These are phyloP conservation scores for Xylariaceae sp. DNA, from an alignment of 2,329 filamentous ascomycete genomes.

Conservation along the genomic window DNA sequence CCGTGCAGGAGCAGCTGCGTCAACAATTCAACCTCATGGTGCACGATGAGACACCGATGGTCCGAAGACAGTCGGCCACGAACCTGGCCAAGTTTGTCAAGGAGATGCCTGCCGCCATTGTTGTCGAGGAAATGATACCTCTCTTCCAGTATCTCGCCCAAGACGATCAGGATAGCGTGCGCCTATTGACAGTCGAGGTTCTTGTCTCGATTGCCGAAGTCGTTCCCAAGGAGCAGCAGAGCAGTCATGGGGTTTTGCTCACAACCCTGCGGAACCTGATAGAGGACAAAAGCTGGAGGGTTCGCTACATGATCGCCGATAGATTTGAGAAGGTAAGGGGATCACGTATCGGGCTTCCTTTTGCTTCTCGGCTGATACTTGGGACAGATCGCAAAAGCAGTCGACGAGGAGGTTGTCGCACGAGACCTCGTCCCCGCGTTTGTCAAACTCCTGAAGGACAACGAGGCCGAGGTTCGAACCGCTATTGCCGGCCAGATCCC, in stretches of 20 bases:
- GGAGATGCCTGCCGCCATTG: slow-evolving; percentile 84
- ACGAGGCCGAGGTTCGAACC: slow-evolving; percentile 93
- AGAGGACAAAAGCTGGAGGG: slow-evolving; percentile 99
- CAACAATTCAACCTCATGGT: slow-evolving; percentile 90
- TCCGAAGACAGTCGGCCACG: slow-evolving; percentile 90
- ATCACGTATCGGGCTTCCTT: not conserved
- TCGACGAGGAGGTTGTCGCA: slow-evolving; percentile 92
- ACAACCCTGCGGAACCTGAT: slow-evolving; percentile 88
- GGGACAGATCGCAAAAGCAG: slow-evolving; percentile 85
- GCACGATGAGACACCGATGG: slow-evolving; percentile 98
- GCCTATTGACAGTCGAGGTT: slow-evolving; percentile 90
- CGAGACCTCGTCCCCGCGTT: slow-evolving; percentile 93
- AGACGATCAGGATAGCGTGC: slow-evolving; percentile 96
- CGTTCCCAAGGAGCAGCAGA: slow-evolving; percentile 95
- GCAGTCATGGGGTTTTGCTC: slow-evolving; percentile 87
- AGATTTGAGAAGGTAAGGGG: slow-evolving; percentile 81
- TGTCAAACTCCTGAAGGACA: slow-evolving; percentile 95
- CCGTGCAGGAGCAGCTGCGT: slow-evolving; percentile 84
- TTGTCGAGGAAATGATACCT: slow-evolving; percentile 98
- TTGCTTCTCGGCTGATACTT: slow-evolving; percentile 10
- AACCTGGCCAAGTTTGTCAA: slow-evolving; percentile 97
- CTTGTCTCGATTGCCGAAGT: slow-evolving; percentile 94
- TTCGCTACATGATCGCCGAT: slow-evolving; percentile 98
- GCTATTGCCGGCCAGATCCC: slow-evolving; percentile 97
- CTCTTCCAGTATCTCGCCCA: slow-evolving; percentile 94